Evolutionary conservation across 2,329 filamentous ascomycete genomes (phyloP).

Genomic region (Calonectria pauciramosa): DNA sequence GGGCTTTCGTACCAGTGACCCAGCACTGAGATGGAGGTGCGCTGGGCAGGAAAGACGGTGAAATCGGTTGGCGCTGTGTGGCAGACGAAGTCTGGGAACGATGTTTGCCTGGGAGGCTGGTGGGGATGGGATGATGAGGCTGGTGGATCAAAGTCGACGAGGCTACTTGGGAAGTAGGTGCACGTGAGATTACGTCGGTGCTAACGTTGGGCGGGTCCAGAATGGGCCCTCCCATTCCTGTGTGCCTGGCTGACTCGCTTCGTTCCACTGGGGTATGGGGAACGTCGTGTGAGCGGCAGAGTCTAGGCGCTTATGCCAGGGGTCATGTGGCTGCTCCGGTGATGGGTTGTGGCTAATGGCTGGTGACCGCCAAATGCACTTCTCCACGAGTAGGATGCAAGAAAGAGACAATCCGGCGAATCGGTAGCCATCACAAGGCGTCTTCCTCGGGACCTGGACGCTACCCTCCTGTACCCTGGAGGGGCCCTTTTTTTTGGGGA

Average conservation of each 20-base stretch:
- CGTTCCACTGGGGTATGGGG: background rate
- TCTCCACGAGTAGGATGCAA: background rate
- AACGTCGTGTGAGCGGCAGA: background rate
- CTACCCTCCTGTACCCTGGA: background rate
- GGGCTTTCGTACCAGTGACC: background rate
- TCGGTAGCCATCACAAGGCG: background rate
- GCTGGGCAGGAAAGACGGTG: background rate
- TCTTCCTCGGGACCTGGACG: background rate
- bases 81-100: background rate
- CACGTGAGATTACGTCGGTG: slow-evolving; percentile 47
- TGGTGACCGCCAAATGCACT: slow-evolving; percentile 3
- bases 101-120: slow-evolving; percentile 16
- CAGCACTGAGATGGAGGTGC: background rate
- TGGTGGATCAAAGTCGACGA: background rate
- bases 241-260: background rate
- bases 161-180: slow-evolving; percentile 18
- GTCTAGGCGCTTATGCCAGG: slow-evolving; percentile 11
- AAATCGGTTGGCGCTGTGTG: slow-evolving; percentile 1
- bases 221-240: background rate
- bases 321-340: slow-evolving; percentile 12
- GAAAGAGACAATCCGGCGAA: background rate
- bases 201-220: background rate
- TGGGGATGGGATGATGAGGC: slow-evolving; percentile 34
- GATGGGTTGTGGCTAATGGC: slow-evolving; percentile 16
- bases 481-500: background rate